Percentiles rank a stretch among this genome's conserved stretches.
Conservation (phyloP, 2,329 filamentous ascomycete genomes). For the Torrubiellomyces zombiae region DNA sequence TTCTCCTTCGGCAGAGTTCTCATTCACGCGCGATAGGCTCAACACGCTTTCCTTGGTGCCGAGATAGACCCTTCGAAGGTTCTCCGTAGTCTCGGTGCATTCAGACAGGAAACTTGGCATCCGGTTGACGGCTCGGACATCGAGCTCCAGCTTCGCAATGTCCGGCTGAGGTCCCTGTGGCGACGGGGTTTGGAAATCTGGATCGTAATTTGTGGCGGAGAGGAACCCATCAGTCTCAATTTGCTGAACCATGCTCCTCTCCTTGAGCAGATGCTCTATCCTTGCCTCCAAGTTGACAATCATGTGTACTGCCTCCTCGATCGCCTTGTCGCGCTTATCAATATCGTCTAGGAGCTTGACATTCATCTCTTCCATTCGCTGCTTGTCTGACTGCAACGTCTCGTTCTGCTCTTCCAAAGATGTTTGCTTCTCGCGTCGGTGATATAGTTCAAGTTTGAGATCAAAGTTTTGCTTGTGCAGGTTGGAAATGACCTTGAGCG, state of each 20-base stretch:
- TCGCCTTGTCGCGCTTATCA: conserved; percentile 51
- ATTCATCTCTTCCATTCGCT: conserved; percentile 39
- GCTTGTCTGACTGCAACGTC: conserved; percentile 33
- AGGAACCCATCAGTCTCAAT: conserved; percentile 27
- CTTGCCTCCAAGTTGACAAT: conserved; percentile 49
- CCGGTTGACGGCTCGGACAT: conserved; percentile 26
- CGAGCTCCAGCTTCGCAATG: conserved; percentile 10
- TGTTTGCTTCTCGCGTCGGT: conserved; percentile 47
- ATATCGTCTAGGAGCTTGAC: conserved; percentile 41
- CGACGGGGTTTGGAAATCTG: conserved; percentile 9
- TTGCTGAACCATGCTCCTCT: conserved; percentile 34
- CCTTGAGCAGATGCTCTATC: conserved; percentile 34
- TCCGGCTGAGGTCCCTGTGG: conserved; percentile 7
- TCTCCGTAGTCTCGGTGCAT: conserved; percentile 39
- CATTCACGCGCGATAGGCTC: conserved; percentile 30
- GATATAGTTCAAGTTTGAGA: conserved; percentile 55
- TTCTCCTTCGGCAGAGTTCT: conserved; percentile 20
- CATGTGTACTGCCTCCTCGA: conserved; percentile 54
- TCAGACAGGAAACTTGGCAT: conserved; percentile 53
- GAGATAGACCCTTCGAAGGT: conserved; percentile 42
- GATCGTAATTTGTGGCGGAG: conserved; percentile 14
- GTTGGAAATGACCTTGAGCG: conserved; percentile 50
- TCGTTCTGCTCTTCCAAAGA: conserved; percentile 41
- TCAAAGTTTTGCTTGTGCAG: conserved; percentile 65
- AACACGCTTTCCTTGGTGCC: conserved; percentile 29